phyloP scores from a whole-genome alignment of 2,329 filamentous ascomycete species.

The Penicillium sp. region DNA sequence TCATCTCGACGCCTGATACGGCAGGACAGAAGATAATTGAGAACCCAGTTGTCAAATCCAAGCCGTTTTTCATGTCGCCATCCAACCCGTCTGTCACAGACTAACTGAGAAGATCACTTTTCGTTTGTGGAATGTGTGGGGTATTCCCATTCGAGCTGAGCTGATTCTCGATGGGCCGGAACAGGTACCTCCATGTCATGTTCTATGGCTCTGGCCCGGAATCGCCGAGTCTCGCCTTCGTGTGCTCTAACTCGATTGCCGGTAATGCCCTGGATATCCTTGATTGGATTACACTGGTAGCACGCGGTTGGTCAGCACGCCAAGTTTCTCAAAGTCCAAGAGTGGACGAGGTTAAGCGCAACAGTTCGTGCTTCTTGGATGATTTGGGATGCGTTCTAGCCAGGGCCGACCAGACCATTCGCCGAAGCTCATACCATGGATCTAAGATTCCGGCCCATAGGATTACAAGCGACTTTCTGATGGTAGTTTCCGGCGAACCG shows the following conservation, averaged over 20 bases:
- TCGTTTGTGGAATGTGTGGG: neutral
- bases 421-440: constrained; percentile 9
- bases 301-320: neutral
- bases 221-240: neutral
- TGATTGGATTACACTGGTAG: too few relatives aligned
- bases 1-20: neutral
- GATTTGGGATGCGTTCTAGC: neutral
- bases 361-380: neutral
- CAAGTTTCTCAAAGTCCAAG: neutral
- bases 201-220: neutral
- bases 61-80: neutral
- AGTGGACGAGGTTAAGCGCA: neutral
- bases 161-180: neutral
- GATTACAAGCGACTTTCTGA: constrained; percentile 8
- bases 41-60: neutral
- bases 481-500: constrained; percentile 24
- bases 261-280: neutral
- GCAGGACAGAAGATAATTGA: neutral
- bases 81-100: neutral
- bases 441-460: constrained; percentile 1
- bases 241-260: neutral
- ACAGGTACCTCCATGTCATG: neutral
- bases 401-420: neutral
- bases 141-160: neutral
- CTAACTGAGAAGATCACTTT: neutral